phyloP scores from a whole-genome alignment of 2,329 filamentous ascomycete species.

The Aspergillus sp. region DNA sequence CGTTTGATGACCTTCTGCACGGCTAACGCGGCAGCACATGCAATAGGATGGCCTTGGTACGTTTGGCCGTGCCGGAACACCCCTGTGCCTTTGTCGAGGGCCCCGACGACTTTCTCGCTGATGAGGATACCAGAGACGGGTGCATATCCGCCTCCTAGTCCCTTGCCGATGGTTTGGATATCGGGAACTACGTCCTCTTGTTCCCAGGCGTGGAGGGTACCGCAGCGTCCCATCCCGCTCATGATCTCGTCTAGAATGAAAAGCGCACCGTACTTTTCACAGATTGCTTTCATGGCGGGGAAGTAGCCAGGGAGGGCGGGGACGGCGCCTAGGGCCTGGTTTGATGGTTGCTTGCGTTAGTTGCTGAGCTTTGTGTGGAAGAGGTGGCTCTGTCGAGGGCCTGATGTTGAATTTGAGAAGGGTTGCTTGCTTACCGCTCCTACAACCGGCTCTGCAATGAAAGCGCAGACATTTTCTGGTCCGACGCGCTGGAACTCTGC shows the following conservation, averaged over 20 bases:
- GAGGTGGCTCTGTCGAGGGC: no score
- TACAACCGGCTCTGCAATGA: slow-evolving; percentile 72
- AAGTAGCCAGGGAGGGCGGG: slow-evolving; percentile 69
- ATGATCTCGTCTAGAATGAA: slow-evolving; percentile 81
- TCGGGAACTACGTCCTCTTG: slow-evolving; percentile 60
- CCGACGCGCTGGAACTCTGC: slow-evolving; percentile 65
- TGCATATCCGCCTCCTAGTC: slow-evolving; percentile 58
- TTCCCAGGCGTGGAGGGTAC: slow-evolving; percentile 61
- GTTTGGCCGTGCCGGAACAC: slow-evolving; percentile 61
- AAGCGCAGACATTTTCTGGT: slow-evolving; percentile 67
- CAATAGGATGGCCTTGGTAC: slow-evolving; percentile 61
- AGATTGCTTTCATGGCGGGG: slow-evolving; percentile 66
- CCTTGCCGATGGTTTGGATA: slow-evolving; percentile 62
- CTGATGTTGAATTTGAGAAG: no score
- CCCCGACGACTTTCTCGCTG: slow-evolving; percentile 51
- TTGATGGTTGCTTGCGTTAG: not conserved
- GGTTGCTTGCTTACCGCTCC: slow-evolving; percentile 51
- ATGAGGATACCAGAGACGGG: slow-evolving; percentile 59
- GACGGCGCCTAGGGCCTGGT: slow-evolving; percentile 67
- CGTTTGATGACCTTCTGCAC: slow-evolving; percentile 62
- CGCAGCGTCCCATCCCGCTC: slow-evolving; percentile 63
- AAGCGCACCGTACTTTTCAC: slow-evolving; percentile 69
- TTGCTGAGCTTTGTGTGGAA: no score
- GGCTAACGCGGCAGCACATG: slow-evolving; percentile 61
- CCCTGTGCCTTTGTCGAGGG: slow-evolving; percentile 49